Evolutionary conservation across 78 protist genomes (phyloP), one percentile per base, ranked within the genome.

Genomic region (Dictyostelium brefeldianum): DNA sequence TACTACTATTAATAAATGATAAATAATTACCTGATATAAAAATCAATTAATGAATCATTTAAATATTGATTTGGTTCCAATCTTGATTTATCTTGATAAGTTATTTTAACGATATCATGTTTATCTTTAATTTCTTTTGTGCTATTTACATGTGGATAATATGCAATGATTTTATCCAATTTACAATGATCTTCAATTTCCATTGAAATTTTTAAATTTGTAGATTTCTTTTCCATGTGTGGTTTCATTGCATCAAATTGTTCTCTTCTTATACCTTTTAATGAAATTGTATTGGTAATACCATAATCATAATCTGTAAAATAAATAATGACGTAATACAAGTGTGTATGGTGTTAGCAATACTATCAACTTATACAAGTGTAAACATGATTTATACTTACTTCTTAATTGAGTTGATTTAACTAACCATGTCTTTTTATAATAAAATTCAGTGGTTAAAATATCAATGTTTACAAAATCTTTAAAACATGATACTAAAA

Each of bases 61-160:
- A 91, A 74, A 73, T 83, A 91, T 41, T 91, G 85, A 15, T 27
- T 22, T 51, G 95, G 90, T 57, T 91, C 95, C 8, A 91, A 67
- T 67, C 74, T 80, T 29, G 15, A 17, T 51, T 81, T 18, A 64
- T 91, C 95, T 50, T 53, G 48, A n/a, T 43, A n/a, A 9, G 95
- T 91, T 22, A 91, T 91, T 54, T 59, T 79, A 15, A 91, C 83
- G 2, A 87, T 64, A 50, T 87, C 92, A 18, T 14, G 43, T 8
- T n/a, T 18, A 54, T 57, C 59, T 31, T 43, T 65, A 73, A 54
- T 31, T 3, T 65, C 73, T 46, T 54, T 73, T 8, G 71, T 41
- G 17, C 81, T 47, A 18, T 41, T 47, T 10, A 74, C 15, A 74
- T 74, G 81, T 31, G 91, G 91, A 74, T 83, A 83, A 5, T 36